Base-by-base conservation (phyloP, 139 green algal species). In the Picochlorum sp. region DNA sequence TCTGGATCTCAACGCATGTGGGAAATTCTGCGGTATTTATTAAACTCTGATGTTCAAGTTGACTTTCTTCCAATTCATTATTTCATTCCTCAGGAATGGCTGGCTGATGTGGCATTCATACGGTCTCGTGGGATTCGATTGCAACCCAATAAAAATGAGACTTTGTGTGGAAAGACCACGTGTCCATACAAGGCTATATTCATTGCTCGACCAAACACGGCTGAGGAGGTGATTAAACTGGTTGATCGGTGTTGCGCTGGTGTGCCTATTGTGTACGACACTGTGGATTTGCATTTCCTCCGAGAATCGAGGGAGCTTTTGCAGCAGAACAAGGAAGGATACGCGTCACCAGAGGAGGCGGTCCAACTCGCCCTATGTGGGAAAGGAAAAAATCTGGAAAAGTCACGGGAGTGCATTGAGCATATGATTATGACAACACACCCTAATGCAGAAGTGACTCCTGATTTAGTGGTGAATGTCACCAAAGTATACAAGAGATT, bases 281-380 rank as follows among this genome's bases (percentile, higher is more conserved):
- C 69, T 0, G 69, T 75, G 14, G 62, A 75, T 56, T 41, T 75
- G 4, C 61, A 69, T 47, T 75, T 75, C 20, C 28, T 75, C 14
- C 34, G 62, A 3, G 62, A 75, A 18, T 64, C 61, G 8, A 61
- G 64, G 3, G 47, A 54, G n/a, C 11, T 54, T 24, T 26, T 54
- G 2, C 47, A 54, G n/a, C 6, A 54, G 47, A 20, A 54, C 3
- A 54, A 10, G 3, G 1, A 21, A 54, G 47, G 47, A 9, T 54
- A 26, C 0, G 47, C n/a, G 18, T 20, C 16, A 3, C 47, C 47
- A 26, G 18, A 26, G 11, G 47, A 54, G 16, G 47, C 47, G 5
- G 15, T 52, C 6, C 6, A n/a, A n/a, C 18, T n/a, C 16, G 18
- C 47, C 8, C 47, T 52, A 13, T 52, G 47, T 52, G 47, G 16